Evolutionary conservation across 257 asterid species (phyloP).

Genomic region (Solanum paucissectum): DNA sequence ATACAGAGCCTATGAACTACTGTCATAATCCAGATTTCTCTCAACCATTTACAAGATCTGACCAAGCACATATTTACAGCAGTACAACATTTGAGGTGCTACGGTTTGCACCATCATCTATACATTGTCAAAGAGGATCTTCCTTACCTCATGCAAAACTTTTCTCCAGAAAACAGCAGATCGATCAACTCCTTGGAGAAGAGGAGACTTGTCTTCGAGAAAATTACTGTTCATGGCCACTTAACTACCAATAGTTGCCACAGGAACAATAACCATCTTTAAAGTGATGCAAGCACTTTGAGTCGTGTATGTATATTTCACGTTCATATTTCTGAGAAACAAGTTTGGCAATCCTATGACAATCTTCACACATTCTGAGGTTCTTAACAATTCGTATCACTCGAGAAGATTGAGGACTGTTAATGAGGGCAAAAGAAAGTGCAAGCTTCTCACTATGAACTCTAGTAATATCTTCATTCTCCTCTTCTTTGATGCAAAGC

Average conservation of each 20-base stretch:
- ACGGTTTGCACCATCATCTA: neutral
- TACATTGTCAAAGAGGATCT: constrained; percentile 1
- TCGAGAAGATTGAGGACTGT: constrained; percentile 15
- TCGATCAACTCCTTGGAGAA: neutral
- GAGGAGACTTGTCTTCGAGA: neutral
- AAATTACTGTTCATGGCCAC: neutral
- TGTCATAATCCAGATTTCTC: neutral
- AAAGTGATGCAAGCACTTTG: constrained; percentile 74
- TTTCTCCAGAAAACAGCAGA: neutral
- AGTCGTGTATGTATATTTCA: constrained; percentile 51
- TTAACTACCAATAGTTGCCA: constrained; percentile 62
- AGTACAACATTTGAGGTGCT: neutral
- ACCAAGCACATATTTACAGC: neutral
- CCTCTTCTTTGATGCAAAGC: constrained; percentile 49
- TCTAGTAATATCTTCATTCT: constrained; percentile 29
- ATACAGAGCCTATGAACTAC: neutral
- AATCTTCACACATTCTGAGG: constrained; percentile 51
- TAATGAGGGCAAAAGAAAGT: constrained; percentile 43
- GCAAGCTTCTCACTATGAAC: constrained; percentile 71
- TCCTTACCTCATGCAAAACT: neutral
- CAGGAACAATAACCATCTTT: constrained; percentile 73
- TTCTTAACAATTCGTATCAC: constrained; percentile 54
- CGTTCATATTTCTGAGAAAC: constrained; percentile 28
- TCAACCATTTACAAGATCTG: neutral
- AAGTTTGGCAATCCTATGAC: constrained; percentile 58